Percentiles rank a stretch among this genome's conserved stretches.
Evolutionary conservation across 768 basidiomycete genomes (phyloP).

Genomic region (Flagelloscypha sp.): DNA sequence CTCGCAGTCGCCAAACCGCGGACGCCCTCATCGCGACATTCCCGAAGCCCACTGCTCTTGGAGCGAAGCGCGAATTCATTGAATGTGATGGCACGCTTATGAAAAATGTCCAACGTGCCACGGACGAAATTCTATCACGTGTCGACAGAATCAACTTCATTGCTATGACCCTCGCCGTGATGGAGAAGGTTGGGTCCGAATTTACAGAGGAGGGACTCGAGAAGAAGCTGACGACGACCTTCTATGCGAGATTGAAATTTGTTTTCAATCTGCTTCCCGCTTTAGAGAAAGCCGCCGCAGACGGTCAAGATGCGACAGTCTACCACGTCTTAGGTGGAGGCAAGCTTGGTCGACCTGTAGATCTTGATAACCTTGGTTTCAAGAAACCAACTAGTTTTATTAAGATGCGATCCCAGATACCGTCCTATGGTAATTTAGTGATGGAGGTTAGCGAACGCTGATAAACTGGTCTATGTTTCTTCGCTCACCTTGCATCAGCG

Average conservation of each 20-base stretch:
- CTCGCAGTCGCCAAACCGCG: slow-evolving; percentile 21
- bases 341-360: slow-evolving; percentile 9
- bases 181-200: slow-evolving; percentile 15
- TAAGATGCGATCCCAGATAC: slow-evolving; percentile 17
- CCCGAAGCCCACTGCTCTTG: slow-evolving; percentile 13
- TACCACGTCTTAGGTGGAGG: slow-evolving; percentile 27
- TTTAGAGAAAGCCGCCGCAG: too few species aligned
- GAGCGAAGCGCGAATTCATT: slow-evolving; percentile 20
- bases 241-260: slow-evolving; percentile 25
- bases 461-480: too few species aligned
- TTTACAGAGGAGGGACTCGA: slow-evolving; percentile 25
- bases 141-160: slow-evolving; percentile 24
- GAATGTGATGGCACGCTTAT: slow-evolving; percentile 22
- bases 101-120: slow-evolving; percentile 18
- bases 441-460: slow-evolving; percentile 22
- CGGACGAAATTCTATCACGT: slow-evolving; percentile 14
- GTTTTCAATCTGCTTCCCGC: slow-evolving; percentile 21
- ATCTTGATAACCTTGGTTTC: slow-evolving; percentile 14
- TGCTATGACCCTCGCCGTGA: slow-evolving; percentile 16
- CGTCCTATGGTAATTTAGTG: slow-evolving; percentile 32
- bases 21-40: slow-evolving; percentile 19
- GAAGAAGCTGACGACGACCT: slow-evolving; percentile 19
- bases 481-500: slow-evolving; percentile 11
- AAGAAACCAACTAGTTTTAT: slow-evolving; percentile 17
- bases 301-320: slow-evolving; percentile 30